Conservation (phyloP, 495 filamentous ascomycete species). For the Penicillium diatomitis region DNA sequence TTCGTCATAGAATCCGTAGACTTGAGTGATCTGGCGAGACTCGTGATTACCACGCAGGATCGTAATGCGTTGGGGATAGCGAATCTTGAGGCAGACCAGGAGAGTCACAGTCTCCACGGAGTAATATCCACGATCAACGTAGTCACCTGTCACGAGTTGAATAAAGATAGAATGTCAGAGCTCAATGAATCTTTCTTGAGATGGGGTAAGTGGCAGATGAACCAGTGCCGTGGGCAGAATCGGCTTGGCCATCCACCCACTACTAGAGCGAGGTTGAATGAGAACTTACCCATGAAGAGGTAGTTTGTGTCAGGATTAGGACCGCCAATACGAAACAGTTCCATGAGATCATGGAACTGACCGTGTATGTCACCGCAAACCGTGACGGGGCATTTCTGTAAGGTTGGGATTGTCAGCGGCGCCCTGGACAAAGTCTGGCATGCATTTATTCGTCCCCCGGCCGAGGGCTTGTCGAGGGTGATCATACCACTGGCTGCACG, state of each 20-base stretch:
- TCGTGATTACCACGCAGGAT: slow-evolving; percentile 97
- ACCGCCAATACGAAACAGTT: slow-evolving; percentile 86
- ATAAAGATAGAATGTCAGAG: background rate
- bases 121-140: slow-evolving; percentile 95
- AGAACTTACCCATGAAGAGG: slow-evolving; percentile 75
- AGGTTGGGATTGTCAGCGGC: slow-evolving; percentile 17
- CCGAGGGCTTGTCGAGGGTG: background rate
- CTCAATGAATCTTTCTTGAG: slow-evolving; percentile 2
- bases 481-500: slow-evolving; percentile 93
- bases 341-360: slow-evolving; percentile 92
- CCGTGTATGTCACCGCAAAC: slow-evolving; percentile 92
- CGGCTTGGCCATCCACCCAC: slow-evolving; percentile 6
- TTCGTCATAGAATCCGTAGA: slow-evolving; percentile 97
- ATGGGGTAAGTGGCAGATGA: background rate
- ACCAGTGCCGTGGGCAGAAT: background rate
- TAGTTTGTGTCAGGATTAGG: slow-evolving; percentile 92
- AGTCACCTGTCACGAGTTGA: slow-evolving; percentile 56
- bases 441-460: no score
- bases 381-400: slow-evolving; percentile 85
- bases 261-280: background rate
- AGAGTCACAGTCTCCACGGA: slow-evolving; percentile 94
- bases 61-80: slow-evolving; percentile 92
- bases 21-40: slow-evolving; percentile 93
- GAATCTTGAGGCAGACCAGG: slow-evolving; percentile 88
- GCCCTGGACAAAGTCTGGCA: background rate